Evolutionary conservation across 2,329 filamentous ascomycete species (phyloP).

Genomic region (Fusarium lyarnte): DNA sequence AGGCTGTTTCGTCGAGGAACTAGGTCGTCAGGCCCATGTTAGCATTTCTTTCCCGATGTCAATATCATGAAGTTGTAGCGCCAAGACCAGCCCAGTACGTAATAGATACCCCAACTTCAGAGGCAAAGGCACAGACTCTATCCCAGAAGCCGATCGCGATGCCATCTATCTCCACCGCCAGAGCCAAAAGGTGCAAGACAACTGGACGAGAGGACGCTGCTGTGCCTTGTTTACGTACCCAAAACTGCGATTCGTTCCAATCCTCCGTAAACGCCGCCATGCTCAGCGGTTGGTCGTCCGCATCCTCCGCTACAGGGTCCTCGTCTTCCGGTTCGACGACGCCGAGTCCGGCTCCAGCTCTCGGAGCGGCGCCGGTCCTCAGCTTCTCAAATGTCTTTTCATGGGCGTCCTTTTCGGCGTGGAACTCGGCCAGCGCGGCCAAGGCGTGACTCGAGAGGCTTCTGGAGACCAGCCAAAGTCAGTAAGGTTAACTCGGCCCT

Average conservation of each 20-base stretch:
- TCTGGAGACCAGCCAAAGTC: conserved; percentile 32
- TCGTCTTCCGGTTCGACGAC: conserved; percentile 42
- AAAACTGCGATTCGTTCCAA: conserved; percentile 87
- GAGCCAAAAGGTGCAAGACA: neutral
- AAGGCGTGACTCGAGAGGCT: conserved; percentile 73
- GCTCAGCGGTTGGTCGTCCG: conserved; percentile 54
- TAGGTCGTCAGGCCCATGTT: conserved; percentile 44
- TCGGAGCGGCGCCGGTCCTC: conserved; percentile 29
- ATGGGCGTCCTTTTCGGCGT: conserved; percentile 74
- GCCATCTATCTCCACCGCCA: conserved; percentile 35
- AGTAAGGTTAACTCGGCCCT: neutral
- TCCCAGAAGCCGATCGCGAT: conserved; percentile 30
- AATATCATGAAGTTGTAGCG: conserved; percentile 36
- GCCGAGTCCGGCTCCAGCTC: conserved; percentile 49
- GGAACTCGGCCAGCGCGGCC: conserved; percentile 77
- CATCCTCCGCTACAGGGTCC: conserved; percentile 52
- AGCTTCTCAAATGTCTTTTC: conserved; percentile 75
- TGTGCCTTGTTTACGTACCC: conserved; percentile 61
- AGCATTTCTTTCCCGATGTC: conserved; percentile 2
- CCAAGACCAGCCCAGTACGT: conserved; percentile 33
- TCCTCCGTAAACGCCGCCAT: conserved; percentile 82
- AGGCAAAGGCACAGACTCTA: conserved; percentile 5
- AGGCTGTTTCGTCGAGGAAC: conserved; percentile 79
- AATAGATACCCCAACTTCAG: conserved; percentile 29
- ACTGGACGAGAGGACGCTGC: neutral